phyloP scores from a whole-genome alignment of 768 basidiomycete species.

The Plicaturopsis crispa region DNA sequence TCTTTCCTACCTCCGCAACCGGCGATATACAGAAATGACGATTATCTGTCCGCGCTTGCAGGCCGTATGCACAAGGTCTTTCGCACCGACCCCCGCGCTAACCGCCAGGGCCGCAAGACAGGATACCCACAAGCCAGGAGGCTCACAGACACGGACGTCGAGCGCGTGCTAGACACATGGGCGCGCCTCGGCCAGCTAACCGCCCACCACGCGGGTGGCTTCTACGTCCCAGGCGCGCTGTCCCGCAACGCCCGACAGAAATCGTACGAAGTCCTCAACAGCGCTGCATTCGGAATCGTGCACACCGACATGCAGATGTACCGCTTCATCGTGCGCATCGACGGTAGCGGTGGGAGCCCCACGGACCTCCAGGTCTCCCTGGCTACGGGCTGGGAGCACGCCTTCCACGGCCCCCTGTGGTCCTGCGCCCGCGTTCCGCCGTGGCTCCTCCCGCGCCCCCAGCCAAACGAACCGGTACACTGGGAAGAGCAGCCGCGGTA shows the following conservation, averaged over 20 bases:
- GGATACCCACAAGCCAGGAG: conserved; percentile 9
- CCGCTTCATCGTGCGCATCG: conserved; percentile 19
- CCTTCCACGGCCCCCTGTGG: conserved; percentile 21
- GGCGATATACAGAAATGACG: conserved; percentile 15
- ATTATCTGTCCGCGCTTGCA: conserved; percentile 19
- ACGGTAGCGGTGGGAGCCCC: conserved; percentile 7
- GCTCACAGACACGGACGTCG: conserved; percentile 16
- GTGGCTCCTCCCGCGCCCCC: conserved; percentile 15
- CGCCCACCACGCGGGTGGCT: conserved; percentile 20
- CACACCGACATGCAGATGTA: conserved; percentile 23
- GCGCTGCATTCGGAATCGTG: conserved; percentile 16
- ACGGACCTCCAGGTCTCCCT: conserved; percentile 10
- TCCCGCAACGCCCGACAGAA: conserved; percentile 15
- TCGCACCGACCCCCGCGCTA: conserved; percentile 1
- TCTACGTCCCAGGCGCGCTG: conserved; percentile 19
- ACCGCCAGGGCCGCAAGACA: conserved; percentile 7
- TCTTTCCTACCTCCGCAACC: conserved; percentile 13
- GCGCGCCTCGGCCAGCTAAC: conserved; percentile 14
- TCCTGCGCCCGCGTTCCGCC: conserved; percentile 23
- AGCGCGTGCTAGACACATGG: conserved; percentile 17
- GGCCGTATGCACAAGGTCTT: conserved; percentile 20
- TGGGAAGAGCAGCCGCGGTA: conserved; percentile 16
- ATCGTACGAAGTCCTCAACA: conserved; percentile 16
- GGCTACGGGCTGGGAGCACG: conserved; percentile 23
- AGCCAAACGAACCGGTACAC: conserved; percentile 13